Evolutionary conservation across 2,329 filamentous ascomycete genomes (phyloP).

Genomic region (Moelleriella libera): DNA sequence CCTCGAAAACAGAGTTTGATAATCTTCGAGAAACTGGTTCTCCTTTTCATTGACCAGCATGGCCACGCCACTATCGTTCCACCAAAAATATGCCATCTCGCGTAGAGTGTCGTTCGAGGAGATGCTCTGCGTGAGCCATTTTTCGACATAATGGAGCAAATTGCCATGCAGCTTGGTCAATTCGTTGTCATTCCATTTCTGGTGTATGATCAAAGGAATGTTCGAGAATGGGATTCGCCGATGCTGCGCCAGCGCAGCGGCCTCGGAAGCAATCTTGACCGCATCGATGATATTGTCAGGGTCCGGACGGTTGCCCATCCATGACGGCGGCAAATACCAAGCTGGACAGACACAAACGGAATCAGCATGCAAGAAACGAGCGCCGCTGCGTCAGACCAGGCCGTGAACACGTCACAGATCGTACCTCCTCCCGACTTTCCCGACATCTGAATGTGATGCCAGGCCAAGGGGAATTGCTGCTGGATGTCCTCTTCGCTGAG

Average conservation of each 20-base stretch:
- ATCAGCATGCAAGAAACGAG: neutral
- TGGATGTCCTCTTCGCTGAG: neutral
- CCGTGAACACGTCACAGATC: neutral
- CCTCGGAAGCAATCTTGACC: constrained; percentile 7
- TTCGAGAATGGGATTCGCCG: constrained; percentile 9
- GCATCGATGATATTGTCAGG: constrained; percentile 10
- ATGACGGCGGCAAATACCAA: constrained; percentile 10
- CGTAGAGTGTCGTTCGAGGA: constrained; percentile 1
- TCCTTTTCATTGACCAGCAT: constrained; percentile 9
- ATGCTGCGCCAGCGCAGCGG: constrained; percentile 4
- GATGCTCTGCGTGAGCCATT: constrained; percentile 8
- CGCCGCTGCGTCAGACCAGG: too few species aligned
- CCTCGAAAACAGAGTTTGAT: constrained; percentile 6
- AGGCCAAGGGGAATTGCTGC: constrained; percentile 7
- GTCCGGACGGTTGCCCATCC: constrained; percentile 5
- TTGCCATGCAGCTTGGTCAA: constrained; percentile 7
- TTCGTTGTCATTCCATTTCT: constrained; percentile 8
- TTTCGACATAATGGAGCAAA: constrained; percentile 9
- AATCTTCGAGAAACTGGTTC: constrained; percentile 6
- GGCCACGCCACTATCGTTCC: constrained; percentile 9
- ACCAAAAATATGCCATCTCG: constrained; percentile 12
- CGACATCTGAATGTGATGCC: constrained; percentile 8
- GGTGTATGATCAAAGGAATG: constrained; percentile 12
- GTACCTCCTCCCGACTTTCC: constrained; percentile 9
- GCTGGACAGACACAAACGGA: constrained; percentile 3